Evolutionary conservation across 352 stramenopile species (phyloP).

Genomic region (Pilasporangium apinafurcum): DNA sequence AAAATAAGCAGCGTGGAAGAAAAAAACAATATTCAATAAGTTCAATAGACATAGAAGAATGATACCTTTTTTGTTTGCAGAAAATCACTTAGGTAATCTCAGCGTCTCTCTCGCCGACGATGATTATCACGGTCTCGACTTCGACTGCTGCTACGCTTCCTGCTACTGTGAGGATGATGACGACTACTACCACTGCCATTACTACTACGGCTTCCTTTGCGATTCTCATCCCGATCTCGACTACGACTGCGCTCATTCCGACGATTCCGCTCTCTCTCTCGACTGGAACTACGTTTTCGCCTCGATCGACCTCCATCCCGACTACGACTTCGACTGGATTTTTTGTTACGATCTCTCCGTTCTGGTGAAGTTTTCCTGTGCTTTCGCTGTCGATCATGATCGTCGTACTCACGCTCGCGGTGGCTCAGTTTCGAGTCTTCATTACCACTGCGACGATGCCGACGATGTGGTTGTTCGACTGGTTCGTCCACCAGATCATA

Average conservation of each 20-base stretch:
- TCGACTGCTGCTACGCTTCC: constrained; percentile 9
- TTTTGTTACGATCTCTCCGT: neutral
- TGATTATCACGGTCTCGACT: constrained; percentile 10
- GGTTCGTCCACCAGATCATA: constrained; percentile 10
- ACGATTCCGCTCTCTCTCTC: neutral
- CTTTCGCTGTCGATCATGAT: neutral
- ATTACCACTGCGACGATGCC: no score
- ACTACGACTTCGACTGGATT: constrained; percentile 3
- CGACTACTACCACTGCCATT: constrained; percentile 1
- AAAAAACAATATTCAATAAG: neutral
- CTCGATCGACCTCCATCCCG: neutral
- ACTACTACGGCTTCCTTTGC: constrained; percentile 1
- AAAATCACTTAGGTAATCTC: no score
- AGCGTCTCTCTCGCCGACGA: constrained; percentile 1
- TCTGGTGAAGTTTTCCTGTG: constrained; percentile 5
- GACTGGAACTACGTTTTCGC: neutral
- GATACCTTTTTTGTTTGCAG: constrained; percentile 2
- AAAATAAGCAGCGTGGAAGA: neutral
- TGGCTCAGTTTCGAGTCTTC: neutral
- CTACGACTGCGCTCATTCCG: constrained; percentile 4
- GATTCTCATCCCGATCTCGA: constrained; percentile 1
- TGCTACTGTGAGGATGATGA: neutral
- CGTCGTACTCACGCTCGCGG: neutral
- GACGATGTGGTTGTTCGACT: no score
- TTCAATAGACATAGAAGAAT: neutral